Evolutionary conservation across 1,284 basidiomycete genomes (phyloP), one percentile per base, ranked within the genome.

Genomic region (Lentinula novae-zelandiae): DNA sequence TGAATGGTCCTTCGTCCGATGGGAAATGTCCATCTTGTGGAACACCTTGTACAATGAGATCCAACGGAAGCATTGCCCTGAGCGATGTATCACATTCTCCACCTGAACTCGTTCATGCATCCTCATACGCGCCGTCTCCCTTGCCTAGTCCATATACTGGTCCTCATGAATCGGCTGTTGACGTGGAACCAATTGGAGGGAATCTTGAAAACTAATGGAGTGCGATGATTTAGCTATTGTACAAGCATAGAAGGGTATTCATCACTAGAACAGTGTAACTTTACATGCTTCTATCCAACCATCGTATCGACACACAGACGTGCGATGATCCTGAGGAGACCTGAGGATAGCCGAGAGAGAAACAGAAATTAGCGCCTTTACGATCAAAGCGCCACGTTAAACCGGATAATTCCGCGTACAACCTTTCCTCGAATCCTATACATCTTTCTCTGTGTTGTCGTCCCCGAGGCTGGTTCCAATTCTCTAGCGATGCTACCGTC

Each of bases 1-100:
- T 60, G 10, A 60, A 33, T 20, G 52, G 58, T 1, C 58, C 58
- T 34, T 42, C 50, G 7, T 53, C 58, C 6, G 40, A 52, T 15
- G 58, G 58, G 15, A 52, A 20, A 42, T 60, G 58, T 15, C 58
- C 58, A 12, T 60, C 58, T 15, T 60, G 58, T 17, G 31, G 44
- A 3, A 60, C 58, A 13, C 51, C 58, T 8, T 60, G 58, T 36
- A 48, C 31, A 8, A 53, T 60, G 0, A n/a, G 9, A 12, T 20
- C 44, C 9, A 60, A 60, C 10, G 40, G 51, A 8, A 33, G 7
- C 1, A 34, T 56, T 3, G 33, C 39, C n/a, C 8, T 54, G 22
- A 5, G 0, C 17, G 12, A 27, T 34, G 42, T 5, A 31, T 15
- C 54, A 22, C 54, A 33, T 20, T 39, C 54, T 46, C 54, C 39